Percentiles rank a stretch among this genome's conserved stretches.
Evolutionary conservation across 1,139 yeast species (phyloP).

Genomic region (Kluyveromyces sp.): DNA sequence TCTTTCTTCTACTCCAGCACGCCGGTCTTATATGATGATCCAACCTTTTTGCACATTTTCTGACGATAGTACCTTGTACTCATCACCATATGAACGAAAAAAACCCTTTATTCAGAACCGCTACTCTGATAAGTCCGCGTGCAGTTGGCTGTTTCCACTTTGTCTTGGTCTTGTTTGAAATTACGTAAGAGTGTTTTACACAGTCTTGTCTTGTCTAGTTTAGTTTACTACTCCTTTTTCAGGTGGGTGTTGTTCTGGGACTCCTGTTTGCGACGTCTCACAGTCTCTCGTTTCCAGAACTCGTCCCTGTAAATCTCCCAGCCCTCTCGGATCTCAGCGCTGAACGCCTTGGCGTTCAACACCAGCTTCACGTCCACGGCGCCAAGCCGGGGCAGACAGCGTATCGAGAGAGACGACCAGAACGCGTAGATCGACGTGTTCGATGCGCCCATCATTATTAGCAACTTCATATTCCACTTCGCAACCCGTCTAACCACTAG

Average conservation of each 20-base stretch:
- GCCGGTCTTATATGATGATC: conserved; percentile 10
- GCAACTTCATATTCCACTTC: conserved; percentile 14
- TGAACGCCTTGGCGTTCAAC: conserved; percentile 72
- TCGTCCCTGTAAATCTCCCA: conserved; percentile 94
- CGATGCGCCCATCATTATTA: conserved; percentile 14
- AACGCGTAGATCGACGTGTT: conserved; percentile 15
- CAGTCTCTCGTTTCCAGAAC: conserved; percentile 84
- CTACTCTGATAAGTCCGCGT: conserved; percentile 20
- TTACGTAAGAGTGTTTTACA: not conserved
- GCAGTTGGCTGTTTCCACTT: not conserved
- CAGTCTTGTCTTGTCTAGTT: no score
- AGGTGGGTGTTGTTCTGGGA: conserved; percentile 21
- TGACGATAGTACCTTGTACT: not conserved
- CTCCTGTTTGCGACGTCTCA: conserved; percentile 49
- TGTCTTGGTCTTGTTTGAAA: not conserved
- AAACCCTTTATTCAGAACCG: conserved; percentile 24
- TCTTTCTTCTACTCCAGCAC: not conserved
- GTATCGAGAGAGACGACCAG: conserved; percentile 30
- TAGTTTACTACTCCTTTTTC: not conserved
- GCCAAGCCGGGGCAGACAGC: conserved; percentile 39
- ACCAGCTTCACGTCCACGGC: conserved; percentile 57
- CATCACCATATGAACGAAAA: conserved; percentile 5
- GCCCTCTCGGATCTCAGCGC: conserved; percentile 78
- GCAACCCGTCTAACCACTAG: conserved; percentile 26
- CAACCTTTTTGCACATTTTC: conserved; percentile 8